Base-by-base conservation (phyloP, 495 filamentous ascomycete species). In the Tuber magnatum region DNA sequence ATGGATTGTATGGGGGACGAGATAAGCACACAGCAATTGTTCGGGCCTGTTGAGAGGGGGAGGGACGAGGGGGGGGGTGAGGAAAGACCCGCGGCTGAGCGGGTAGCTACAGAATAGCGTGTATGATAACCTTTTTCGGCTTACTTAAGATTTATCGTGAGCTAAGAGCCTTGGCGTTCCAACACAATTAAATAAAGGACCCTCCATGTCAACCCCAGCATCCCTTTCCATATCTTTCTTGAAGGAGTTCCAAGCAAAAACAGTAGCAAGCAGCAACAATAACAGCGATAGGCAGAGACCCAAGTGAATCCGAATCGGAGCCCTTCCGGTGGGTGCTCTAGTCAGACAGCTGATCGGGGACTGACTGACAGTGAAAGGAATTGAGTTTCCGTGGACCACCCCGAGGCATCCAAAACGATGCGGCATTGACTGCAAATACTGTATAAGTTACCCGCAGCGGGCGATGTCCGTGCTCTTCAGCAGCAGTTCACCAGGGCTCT, bases 361-460 rank as follows among this genome's bases (percentile, higher is more conserved):
- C 61, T 70, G 24, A 42, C 72, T 76, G 42, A 70, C 65, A 5
- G 40, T 70, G 56, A 42, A 68, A 75, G 72, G 75, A 75, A 65
- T 61, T 78, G 71, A n/a, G n/a, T n/a, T n/a, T n/a, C 35, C 46
- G 68, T 71, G 48, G 74, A 28, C 51, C 10, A n/a, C 12, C 51
- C 51, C 71, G 51, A 48, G 51, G 41, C 65, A 68, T 71, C 70
- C 24, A 35, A 28, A 65, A 16, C 28, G 18, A 77, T 39, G 32
- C 70, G 18, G 61, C 39, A 73, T 78, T 77, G 40, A 73, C 73
- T 77, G 42, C 44, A 35, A 71, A 77, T 51, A 71, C 65, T 68
- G 70, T 48, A 68, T n/a, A n/a, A n/a, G n/a, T n/a, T 70, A 65
- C 65, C 71, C 28, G 46, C 42, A 76, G 65, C 5, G 75, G 72